Evolutionary conservation across 2,329 filamentous ascomycete species (phyloP), one percentile per base, ranked within the genome.

Genomic region (Penicillium occitanis): DNA sequence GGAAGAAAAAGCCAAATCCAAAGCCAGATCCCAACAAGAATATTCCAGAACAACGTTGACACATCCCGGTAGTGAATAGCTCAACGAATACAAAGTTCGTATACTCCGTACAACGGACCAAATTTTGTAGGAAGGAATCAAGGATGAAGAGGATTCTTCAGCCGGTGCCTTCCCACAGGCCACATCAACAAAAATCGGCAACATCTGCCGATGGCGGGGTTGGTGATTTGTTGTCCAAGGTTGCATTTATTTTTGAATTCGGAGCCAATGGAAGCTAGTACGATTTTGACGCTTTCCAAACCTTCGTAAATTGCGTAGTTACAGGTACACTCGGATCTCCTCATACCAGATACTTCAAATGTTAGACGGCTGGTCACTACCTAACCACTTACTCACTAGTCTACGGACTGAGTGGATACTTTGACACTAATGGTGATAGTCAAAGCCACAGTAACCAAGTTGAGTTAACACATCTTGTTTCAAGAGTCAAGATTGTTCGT

Each of bases 1-100:
- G 53, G 53, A 57, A 57, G 53, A 57, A 57, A 51, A 55, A 57
- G 53, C 33, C 33, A 57, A 17, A 37, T 25, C 11, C n/a, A 57
- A 57, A 57, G n/a, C 33, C 53, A 57, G 35, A 57, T 40, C 53
- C 5, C 30, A 57, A 17, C 53, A 22, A 25, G 53, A 57, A 57
- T 22, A 22, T 57, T 57, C 53, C 53, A 57, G 53, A 57, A 55
- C n/a, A 55, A 6, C 7, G 17, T 55, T 35, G 30, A 30, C 28
- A 19, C 28, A n/a, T 7, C 35, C 7, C 30, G 3, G 25, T 25
- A 25, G 25, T 25, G 25, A 25, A 25, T 35, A 5, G 14, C 30
- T 19, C 51, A 35, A 35, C 3, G 35, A 37, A 37, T 22, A 22
- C 5, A 10, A n/a, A 57, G 28, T 35, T n/a, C 17, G 14, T 22